phyloP scores from a whole-genome alignment of 768 basidiomycete species.

The Gloeopeniophorella convolvens region DNA sequence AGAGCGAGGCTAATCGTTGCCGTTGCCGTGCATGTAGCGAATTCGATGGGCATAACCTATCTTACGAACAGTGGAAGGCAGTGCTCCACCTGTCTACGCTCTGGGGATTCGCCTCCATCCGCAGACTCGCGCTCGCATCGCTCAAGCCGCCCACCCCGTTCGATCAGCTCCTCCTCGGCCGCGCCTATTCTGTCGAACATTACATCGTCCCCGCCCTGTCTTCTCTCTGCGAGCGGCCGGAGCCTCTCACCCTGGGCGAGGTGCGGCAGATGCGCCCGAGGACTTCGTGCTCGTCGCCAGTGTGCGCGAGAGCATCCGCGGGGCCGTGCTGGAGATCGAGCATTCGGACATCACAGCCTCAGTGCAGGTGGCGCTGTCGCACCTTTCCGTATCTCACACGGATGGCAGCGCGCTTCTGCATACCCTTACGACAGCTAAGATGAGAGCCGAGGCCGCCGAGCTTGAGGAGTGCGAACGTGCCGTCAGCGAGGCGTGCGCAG shows the following conservation, averaged over 20 bases:
- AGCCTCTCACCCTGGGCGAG: constrained; percentile 1
- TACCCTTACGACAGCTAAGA: no score
- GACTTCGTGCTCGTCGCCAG: constrained; percentile 8
- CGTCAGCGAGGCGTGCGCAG: no score
- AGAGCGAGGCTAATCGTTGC: not conserved
- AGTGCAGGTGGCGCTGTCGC: not conserved
- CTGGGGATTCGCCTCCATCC: constrained; percentile 28
- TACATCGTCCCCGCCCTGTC: constrained; percentile 9
- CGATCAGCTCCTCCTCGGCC: constrained; percentile 9
- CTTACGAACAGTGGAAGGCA: constrained; percentile 23
- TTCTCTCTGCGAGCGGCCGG: not conserved
- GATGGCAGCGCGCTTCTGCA: no score
- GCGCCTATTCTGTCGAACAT: constrained; percentile 1
- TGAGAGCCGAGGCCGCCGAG: no score
- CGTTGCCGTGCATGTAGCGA: not conserved
- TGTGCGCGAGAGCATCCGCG: constrained; percentile 1
- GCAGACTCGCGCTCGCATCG: constrained; percentile 3
- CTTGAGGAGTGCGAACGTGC: no score
- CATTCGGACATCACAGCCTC: not conserved
- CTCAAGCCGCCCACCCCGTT: not conserved
- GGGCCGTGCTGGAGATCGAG: not conserved
- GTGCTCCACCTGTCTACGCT: constrained; percentile 24
- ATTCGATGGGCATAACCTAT: constrained; percentile 1
- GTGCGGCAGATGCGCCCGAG: constrained; percentile 1
- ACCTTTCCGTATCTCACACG: no score